Percentiles rank a stretch among this genome's conserved stretches.
Conservation (phyloP, 1,284 basidiomycete genomes). For the Melanopsichium pennsylvanicum region DNA sequence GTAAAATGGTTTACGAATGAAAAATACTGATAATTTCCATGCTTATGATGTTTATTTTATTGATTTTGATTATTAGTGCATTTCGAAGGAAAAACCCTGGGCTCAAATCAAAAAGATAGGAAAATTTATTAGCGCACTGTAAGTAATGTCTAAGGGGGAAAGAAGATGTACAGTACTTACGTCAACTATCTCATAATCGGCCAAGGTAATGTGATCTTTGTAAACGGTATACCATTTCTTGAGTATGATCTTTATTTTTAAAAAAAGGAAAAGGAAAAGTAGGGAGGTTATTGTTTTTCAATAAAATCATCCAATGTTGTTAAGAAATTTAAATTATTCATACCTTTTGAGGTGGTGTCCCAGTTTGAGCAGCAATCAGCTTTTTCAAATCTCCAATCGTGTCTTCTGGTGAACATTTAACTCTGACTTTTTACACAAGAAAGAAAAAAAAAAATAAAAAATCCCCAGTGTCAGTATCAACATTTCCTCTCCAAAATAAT, state of each 20-base stretch:
- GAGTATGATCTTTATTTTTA: constrained; percentile 76
- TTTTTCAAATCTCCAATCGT: constrained; percentile 97
- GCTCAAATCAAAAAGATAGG: neutral
- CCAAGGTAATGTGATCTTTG: constrained; percentile 78
- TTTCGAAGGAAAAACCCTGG: constrained; percentile 43
- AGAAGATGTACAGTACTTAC: constrained; percentile 9
- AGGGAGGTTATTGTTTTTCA: too few relatives aligned
- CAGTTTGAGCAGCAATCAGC: constrained; percentile 94
- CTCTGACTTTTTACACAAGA: constrained; percentile 43
- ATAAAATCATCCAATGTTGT: too few relatives aligned
- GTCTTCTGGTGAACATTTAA: constrained; percentile 75
- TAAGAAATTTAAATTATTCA: constrained; percentile 8
- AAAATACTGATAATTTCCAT: too few relatives aligned
- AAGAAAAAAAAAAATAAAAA: too few relatives aligned
- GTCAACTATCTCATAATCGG: constrained; percentile 77
- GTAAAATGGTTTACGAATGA: too few relatives aligned
- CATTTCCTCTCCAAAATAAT: too few relatives aligned
- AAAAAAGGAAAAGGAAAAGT: neutral
- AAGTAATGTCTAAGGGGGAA: too few relatives aligned
- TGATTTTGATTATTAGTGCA: constrained; percentile 16
- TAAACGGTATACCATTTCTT: constrained; percentile 82
- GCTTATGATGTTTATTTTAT: neutral
- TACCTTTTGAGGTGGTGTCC: constrained; percentile 74
- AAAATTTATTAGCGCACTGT: too few relatives aligned
- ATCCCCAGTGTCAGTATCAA: neutral